Percentiles rank a stretch among this genome's conserved stretches.
Conservation (phyloP, 768 basidiomycete genomes). For the Lactarius evosmus region DNA sequence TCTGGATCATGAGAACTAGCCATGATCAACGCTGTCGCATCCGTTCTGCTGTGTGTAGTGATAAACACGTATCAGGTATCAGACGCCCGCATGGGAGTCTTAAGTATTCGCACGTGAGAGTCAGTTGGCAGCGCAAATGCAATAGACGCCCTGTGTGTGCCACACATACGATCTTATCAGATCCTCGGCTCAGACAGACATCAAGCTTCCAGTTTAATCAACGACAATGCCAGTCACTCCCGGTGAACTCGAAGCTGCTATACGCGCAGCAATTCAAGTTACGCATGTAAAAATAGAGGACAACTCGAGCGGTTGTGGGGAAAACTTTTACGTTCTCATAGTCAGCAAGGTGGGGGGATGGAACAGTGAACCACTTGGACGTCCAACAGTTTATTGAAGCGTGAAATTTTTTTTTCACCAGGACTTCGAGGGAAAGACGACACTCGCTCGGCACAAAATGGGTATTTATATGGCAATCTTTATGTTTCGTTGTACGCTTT, state of each 20-base stretch:
- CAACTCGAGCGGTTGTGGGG: slow-evolving; percentile 76
- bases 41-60: background rate
- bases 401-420: slow-evolving; percentile 30
- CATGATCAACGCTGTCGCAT: background rate
- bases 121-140: too few species aligned
- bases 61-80: background rate
- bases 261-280: slow-evolving; percentile 61
- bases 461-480: slow-evolving; percentile 42
- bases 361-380: background rate
- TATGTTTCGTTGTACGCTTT: background rate
- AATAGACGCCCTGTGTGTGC: background rate
- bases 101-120: background rate
- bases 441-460: slow-evolving; percentile 70
- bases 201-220: too few species aligned
- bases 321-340: slow-evolving; percentile 68
- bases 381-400: too few species aligned
- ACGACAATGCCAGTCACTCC: slow-evolving; percentile 57
- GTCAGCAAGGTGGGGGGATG: slow-evolving; percentile 63
- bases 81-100: background rate
- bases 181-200: background rate
- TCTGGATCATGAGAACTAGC: slow-evolving; percentile 4
- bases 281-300: slow-evolving; percentile 71
- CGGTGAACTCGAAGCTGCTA: slow-evolving; percentile 55
- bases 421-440: slow-evolving; percentile 77
- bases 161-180: slow-evolving; percentile 22